These are phyloP conservation scores for Malassezia sp. DNA, from an alignment of 1,284 basidiomycete species.

Conservation along the genomic window DNA sequence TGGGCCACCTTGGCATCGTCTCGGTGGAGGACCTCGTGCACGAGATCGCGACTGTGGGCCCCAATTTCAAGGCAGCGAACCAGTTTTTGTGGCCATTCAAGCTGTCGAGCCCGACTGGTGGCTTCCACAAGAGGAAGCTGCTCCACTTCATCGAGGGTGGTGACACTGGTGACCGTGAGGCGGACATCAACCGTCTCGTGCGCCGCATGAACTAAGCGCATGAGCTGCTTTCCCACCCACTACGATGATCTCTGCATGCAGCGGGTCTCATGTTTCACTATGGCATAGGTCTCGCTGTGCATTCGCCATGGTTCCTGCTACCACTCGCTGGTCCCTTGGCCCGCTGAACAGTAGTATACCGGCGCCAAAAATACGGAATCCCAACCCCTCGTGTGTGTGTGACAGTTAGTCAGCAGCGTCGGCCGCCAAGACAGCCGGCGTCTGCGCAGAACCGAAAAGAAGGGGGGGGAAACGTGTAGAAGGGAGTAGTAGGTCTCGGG, in stretches of 20 bases:
- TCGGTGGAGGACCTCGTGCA: conserved; percentile 94
- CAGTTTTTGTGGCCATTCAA: conserved; percentile 97
- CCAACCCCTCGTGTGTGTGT: no score
- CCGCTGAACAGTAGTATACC: no score
- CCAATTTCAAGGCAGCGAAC: conserved; percentile 91
- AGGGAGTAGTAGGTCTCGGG: conserved; percentile 3
- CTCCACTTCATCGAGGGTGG: conserved; percentile 56
- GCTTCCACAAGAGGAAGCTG: conserved; percentile 95
- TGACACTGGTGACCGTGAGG: conserved; percentile 82
- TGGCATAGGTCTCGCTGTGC: no score
- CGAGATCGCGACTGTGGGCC: conserved; percentile 88
- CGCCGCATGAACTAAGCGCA: conserved; percentile 61
- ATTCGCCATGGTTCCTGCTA: not conserved
- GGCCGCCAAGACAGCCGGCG: no score
- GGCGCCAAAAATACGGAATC: no score
- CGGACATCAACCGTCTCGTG: conserved; percentile 92
- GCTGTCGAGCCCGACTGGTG: conserved; percentile 95
- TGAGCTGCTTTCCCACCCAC: conserved; percentile 1
- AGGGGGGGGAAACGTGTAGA: conserved; percentile 14
- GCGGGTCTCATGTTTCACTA: conserved; percentile 11
- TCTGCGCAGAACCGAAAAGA: conserved; percentile 1
- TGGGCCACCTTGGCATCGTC: conserved; percentile 92
- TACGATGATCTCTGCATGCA: not conserved
- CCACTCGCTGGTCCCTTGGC: no score
- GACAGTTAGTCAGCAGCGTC: conserved; percentile 5